These are phyloP conservation scores for Alternaria brassicae DNA, from an alignment of 2,329 filamentous ascomycete species.

Conservation along the genomic window DNA sequence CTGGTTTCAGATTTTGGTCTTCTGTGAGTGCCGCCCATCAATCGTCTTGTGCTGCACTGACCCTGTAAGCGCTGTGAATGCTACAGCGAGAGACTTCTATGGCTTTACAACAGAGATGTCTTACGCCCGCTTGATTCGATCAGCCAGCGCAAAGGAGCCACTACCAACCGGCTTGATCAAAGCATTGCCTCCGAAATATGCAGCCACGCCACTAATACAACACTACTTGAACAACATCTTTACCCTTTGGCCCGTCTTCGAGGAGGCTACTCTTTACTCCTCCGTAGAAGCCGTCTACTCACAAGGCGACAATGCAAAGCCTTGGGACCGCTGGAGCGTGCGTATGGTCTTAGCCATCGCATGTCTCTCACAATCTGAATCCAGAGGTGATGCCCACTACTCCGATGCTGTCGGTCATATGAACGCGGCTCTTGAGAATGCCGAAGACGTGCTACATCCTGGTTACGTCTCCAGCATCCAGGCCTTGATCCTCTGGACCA, in stretches of 20 bases:
- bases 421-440: constrained; percentile 73
- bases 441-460: constrained; percentile 83
- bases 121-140: constrained; percentile 85
- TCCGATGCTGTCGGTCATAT: constrained; percentile 67
- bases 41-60: constrained; percentile 9
- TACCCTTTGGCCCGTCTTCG: constrained; percentile 80
- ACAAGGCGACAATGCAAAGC: constrained; percentile 65
- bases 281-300: constrained; percentile 84
- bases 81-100: constrained; percentile 92
- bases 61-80: constrained; percentile 78
- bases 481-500: constrained; percentile 81
- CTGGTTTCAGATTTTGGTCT: constrained; percentile 94
- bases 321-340: constrained; percentile 82
- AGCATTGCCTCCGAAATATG: constrained; percentile 73
- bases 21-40: constrained; percentile 63
- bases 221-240: constrained; percentile 87
- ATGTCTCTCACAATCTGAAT: constrained; percentile 74
- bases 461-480: constrained; percentile 87
- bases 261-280: constrained; percentile 77
- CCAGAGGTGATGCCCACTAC: constrained; percentile 68
- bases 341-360: constrained; percentile 90
- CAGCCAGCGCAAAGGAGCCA: constrained; percentile 77
- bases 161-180: constrained; percentile 67
- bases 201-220: constrained; percentile 73
- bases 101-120: constrained; percentile 88